Conservation (phyloP, 306 rosid species). For the Prosopis cineraria region DNA sequence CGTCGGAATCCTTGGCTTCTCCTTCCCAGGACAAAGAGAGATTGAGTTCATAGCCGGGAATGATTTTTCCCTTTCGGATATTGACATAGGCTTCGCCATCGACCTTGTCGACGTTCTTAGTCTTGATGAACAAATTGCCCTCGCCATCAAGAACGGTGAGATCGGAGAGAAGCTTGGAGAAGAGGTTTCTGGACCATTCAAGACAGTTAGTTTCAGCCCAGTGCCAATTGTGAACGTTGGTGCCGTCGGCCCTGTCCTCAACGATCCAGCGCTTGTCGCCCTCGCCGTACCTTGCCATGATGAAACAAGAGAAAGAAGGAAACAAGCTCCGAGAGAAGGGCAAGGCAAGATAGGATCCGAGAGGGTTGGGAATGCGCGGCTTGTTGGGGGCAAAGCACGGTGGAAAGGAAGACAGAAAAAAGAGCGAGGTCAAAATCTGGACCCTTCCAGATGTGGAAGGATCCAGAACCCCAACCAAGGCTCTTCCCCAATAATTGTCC, state of each 20-base stretch:
- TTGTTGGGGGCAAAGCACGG: neutral
- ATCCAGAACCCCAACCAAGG: neutral
- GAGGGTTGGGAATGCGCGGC: neutral
- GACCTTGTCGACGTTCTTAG: slow-evolving; percentile 57
- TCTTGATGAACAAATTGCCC: slow-evolving; percentile 54
- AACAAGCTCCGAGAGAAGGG: too few relatives aligned
- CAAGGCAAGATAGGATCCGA: neutral
- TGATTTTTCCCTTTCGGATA: slow-evolving; percentile 86
- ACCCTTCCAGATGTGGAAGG: neutral
- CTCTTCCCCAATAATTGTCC: neutral
- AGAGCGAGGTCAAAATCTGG: neutral
- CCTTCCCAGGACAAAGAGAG: slow-evolving; percentile 77
- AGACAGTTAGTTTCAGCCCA: slow-evolving; percentile 95
- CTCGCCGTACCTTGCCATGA: slow-evolving; percentile 92
- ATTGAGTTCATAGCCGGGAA: slow-evolving; percentile 89
- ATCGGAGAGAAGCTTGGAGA: slow-evolving; percentile 63
- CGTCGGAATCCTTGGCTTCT: slow-evolving; percentile 69
- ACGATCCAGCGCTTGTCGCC: slow-evolving; percentile 99
- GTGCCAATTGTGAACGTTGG: slow-evolving; percentile 99
- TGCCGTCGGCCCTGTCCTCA: slow-evolving; percentile 86
- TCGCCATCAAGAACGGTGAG: slow-evolving; percentile 75
- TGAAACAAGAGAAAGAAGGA: slow-evolving; percentile 2
- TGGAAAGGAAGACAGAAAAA: neutral
- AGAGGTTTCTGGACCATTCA: slow-evolving; percentile 75
- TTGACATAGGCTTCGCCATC: slow-evolving; percentile 95